phyloP scores from a whole-genome alignment of 257 asterid genomes.

The Plectranthus barbatus region DNA sequence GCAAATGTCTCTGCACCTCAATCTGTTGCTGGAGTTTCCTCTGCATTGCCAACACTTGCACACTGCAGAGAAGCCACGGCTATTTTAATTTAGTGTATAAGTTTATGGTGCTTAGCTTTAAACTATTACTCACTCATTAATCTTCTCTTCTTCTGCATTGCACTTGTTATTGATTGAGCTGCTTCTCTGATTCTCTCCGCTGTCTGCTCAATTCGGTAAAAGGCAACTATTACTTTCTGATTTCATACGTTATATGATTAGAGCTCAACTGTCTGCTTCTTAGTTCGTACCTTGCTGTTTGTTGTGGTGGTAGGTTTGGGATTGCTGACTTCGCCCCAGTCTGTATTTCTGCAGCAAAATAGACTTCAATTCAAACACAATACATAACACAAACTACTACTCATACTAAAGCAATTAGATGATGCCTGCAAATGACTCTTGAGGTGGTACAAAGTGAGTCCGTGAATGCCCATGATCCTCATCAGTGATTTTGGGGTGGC shows the following conservation, averaged over 20 bases:
- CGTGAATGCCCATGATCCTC: constrained; percentile 86
- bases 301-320: constrained; percentile 31
- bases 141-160: constrained; percentile 44
- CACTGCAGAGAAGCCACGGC: constrained; percentile 27
- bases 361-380: not conserved
- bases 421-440: constrained; percentile 91
- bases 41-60: constrained; percentile 65
- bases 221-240: constrained; percentile 13
- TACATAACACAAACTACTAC: too few relatives aligned
- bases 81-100: not conserved
- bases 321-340: constrained; percentile 61
- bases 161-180: constrained; percentile 21
- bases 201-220: too few relatives aligned
- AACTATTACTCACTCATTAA: constrained; percentile 73
- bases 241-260: too few relatives aligned
- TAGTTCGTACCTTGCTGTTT: constrained; percentile 59
- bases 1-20: constrained; percentile 89
- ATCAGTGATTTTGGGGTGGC: constrained; percentile 94
- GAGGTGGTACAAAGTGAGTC: constrained; percentile 87
- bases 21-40: constrained; percentile 81
- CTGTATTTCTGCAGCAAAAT: constrained; percentile 63
- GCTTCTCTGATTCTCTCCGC: constrained; percentile 32
- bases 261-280: too few relatives aligned
- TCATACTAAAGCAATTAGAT: not conserved
- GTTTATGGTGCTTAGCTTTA: constrained; percentile 1